These are phyloP conservation scores for Gracilaria domingensis DNA, from an alignment of 23 red algal species.

Conservation along the genomic window DNA sequence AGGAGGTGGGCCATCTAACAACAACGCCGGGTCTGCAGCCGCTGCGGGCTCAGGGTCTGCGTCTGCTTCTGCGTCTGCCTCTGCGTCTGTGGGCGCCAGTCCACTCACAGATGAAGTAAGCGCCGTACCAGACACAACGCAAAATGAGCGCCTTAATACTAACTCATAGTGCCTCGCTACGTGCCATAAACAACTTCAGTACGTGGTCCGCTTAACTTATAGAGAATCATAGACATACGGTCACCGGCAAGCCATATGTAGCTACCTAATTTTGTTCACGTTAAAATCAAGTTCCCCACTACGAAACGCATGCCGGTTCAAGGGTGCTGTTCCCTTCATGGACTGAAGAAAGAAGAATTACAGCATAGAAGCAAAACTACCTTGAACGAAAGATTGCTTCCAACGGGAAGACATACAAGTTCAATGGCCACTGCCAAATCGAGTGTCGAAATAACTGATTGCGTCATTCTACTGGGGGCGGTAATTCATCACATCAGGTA, in stretches of 20 bases:
- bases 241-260: background rate
- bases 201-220: background rate
- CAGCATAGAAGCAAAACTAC: too few species aligned
- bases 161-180: background rate
- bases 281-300: too few species aligned
- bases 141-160: background rate
- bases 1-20: background rate
- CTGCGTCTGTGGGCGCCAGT: conserved; percentile 10
- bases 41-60: background rate
- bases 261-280: background rate
- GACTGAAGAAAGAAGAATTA: too few species aligned
- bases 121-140: background rate
- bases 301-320: too few species aligned
- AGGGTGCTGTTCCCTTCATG: too few species aligned
- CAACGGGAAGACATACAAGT: too few species aligned
- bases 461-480: too few species aligned
- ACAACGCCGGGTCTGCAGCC: too few species aligned
- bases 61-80: background rate
- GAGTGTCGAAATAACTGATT: too few species aligned
- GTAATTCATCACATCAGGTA: too few species aligned
- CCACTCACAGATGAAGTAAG: conserved; percentile 25
- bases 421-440: too few species aligned
- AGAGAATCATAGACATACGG: background rate
- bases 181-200: background rate
- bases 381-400: too few species aligned